Conservation (phyloP, 139 green algal genomes). For the Edaphochlamys debaryana region DNA sequence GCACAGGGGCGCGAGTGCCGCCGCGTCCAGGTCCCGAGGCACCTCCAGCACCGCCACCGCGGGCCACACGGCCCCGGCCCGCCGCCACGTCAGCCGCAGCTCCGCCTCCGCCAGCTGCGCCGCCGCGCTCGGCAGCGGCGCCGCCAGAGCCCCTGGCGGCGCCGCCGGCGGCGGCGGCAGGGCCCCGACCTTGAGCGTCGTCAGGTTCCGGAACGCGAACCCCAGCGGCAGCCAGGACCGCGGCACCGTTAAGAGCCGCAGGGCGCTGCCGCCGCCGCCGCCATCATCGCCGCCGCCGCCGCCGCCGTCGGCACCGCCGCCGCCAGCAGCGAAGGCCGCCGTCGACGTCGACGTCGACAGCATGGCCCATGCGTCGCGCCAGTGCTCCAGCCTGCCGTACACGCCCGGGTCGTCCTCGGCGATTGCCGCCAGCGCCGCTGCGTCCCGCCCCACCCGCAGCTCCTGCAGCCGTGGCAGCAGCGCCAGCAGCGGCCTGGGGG, state of each 20-base stretch:
- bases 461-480: constrained; percentile 9
- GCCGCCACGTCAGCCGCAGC: not conserved
- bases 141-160: not conserved
- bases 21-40: not conserved
- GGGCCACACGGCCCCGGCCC: not conserved
- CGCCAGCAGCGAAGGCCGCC: too few relatives aligned
- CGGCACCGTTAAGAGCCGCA: not conserved
- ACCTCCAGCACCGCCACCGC: not conserved
- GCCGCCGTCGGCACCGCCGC: not conserved
- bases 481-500: not conserved
- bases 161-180: not conserved
- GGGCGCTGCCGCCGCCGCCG: not conserved
- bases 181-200: not conserved
- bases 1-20: not conserved
- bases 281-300: too few relatives aligned
- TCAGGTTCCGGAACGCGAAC: not conserved
- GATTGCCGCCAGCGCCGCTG: not conserved
- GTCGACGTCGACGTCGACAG: too few relatives aligned
- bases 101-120: constrained; percentile 7
- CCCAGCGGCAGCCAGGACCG: not conserved
- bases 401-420: constrained; percentile 8
- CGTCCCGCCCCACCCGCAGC: not conserved
- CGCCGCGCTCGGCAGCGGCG: not conserved
- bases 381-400: not conserved
- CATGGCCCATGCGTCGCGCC: too few relatives aligned